Evolutionary conservation across 805 yeast species (phyloP), one percentile per base, ranked within the genome.

Genomic region (Clavispora santaluciae): DNA sequence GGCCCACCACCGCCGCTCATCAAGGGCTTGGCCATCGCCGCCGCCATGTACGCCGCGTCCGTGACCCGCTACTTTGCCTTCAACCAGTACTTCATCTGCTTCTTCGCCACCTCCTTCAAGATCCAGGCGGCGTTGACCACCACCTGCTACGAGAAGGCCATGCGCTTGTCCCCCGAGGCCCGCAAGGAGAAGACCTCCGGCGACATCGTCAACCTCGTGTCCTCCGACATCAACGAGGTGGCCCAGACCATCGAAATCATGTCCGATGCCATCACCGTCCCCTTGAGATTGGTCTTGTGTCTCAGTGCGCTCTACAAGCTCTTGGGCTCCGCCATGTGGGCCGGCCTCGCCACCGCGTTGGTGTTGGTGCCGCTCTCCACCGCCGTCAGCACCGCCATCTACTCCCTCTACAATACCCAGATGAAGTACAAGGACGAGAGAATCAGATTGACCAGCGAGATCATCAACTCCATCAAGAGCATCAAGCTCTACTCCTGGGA

Each of bases 21-120:
- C 60, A 55, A 78, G 61, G 90, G 89, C 36, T 70, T 93, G 35
- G 97, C 91, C 61, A 72, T 86, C 56, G 80, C 89, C 45, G 83
- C 82, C 62, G 95, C 95, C 59, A 90, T 67, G 40, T 66, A 59
- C 44, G 26, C 53, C n/a, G 47, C 56, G 20, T 45, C 65, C 4
- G 53, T 59, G 22, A 22, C 42, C 28, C 45, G 52, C 25, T 52
- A 48, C 41, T 39, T 51, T 25, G 39, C 48, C 13, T 52, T 49
- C 46, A 56, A 54, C 46, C 54, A 52, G 38, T 45, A 43, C 45
- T 39, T 44, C 38, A 38, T 50, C 36, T 33, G 40, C 12, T 50
- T 52, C 37, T 44, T 49, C 40, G 16, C 36, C 23, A 41, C 47
- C 29, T 73, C 47, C 6, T 43, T 42, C 39, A 36, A 45, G 23